Conservation (phyloP, 306 rosid species). For the Begonia masoniana region DNA sequence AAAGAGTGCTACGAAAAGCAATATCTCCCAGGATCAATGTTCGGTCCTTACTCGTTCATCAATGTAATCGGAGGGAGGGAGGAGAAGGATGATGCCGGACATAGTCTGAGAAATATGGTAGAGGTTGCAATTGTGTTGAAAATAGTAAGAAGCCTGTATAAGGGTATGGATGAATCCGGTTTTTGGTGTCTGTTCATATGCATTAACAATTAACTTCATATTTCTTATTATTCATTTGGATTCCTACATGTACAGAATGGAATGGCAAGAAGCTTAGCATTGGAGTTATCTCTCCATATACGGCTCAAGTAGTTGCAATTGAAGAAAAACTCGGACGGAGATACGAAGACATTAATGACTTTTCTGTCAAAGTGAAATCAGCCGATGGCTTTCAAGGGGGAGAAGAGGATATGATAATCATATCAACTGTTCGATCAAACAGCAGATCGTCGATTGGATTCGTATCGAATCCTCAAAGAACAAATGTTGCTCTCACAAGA, state of each 20-base stretch:
- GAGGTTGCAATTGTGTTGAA: constrained; percentile 48
- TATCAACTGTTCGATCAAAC: constrained; percentile 60
- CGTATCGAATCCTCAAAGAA: constrained; percentile 38
- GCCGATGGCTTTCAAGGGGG: constrained; percentile 84
- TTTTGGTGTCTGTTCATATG: no score
- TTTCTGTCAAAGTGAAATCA: constrained; percentile 53
- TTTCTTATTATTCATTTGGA: not conserved
- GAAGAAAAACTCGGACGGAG: constrained; percentile 30
- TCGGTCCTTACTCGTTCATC: constrained; percentile 67
- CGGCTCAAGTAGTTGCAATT: constrained; percentile 61
- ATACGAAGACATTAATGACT: constrained; percentile 29
- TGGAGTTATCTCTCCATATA: constrained; percentile 77
- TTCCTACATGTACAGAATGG: constrained; percentile 30
- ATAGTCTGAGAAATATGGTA: constrained; percentile 50
- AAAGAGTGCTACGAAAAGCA: constrained; percentile 24
- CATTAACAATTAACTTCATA: no score
- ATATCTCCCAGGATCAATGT: constrained; percentile 48
- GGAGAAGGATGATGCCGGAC: constrained; percentile 54
- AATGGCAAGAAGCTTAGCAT: constrained; percentile 21
- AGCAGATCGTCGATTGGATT: constrained; percentile 26
- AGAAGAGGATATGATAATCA: constrained; percentile 57
- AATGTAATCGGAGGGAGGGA: constrained; percentile 53
- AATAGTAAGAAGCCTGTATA: constrained; percentile 33
- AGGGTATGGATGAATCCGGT: constrained; percentile 26
- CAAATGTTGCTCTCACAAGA: constrained; percentile 78